A percentile compares a stretch with the other conserved stretches of the same genome.
Conservation (phyloP, 78 protist species). For the Polysphondylium violaceum region DNA sequence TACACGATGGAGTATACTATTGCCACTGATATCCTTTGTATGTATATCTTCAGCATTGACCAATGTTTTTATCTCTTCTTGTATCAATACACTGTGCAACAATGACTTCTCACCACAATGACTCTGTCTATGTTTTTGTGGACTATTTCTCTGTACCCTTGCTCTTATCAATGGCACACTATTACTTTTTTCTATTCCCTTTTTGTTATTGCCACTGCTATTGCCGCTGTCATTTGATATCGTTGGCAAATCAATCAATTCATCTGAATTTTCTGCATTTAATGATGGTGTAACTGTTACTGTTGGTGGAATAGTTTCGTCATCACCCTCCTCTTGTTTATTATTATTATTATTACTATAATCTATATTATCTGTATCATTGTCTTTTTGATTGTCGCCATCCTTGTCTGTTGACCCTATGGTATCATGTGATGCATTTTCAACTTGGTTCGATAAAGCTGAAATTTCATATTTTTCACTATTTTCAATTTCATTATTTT, state of each 20-base stretch:
- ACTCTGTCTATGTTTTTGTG: conserved; percentile 9
- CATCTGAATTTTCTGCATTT: too few relatives aligned
- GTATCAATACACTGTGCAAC: conserved; percentile 59
- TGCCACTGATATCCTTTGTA: conserved; percentile 31
- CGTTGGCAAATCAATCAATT: too few relatives aligned
- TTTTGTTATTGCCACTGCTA: background rate
- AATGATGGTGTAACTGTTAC: background rate
- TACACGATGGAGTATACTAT: conserved; percentile 55
- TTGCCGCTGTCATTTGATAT: too few relatives aligned
- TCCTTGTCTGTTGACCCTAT: background rate
- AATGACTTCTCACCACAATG: conserved; percentile 32
- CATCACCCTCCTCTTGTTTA: background rate
- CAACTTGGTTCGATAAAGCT: background rate
- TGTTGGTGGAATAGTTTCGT: background rate
- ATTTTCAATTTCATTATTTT: background rate
- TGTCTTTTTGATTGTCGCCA: background rate
- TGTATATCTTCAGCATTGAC: conserved; percentile 51
- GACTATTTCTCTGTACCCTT: conserved; percentile 17
- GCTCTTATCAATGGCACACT: conserved; percentile 59
- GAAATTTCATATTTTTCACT: background rate
- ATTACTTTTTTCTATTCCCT: conserved; percentile 5
- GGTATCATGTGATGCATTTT: too few relatives aligned
- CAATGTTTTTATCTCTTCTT: conserved; percentile 67
- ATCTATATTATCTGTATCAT: background rate
- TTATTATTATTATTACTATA: too few relatives aligned